These are phyloP conservation scores for Lepidopterella palustris DNA, from an alignment of 495 filamentous ascomycete genomes.

Conservation along the genomic window DNA sequence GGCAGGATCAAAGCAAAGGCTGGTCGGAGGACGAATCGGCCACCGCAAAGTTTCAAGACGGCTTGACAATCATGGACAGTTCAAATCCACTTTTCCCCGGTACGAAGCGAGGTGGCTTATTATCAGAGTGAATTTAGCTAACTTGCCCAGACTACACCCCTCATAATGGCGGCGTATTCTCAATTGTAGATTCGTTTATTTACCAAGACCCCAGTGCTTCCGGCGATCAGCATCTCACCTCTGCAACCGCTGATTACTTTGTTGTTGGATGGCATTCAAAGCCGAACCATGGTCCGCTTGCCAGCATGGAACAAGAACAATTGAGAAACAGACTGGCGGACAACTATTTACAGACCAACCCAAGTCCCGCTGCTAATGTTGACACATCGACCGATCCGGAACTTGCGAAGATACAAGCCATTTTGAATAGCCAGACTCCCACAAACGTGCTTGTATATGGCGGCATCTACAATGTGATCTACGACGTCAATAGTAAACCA, in stretches of 20 bases:
- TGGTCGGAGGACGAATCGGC: not conserved
- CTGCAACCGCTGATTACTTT: slow-evolving; percentile 42
- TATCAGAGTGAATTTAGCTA: not conserved
- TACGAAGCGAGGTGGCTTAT: slow-evolving; percentile 4
- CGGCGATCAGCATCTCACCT: not conserved
- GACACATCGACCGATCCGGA: not conserved
- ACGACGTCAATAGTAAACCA: slow-evolving; percentile 23
- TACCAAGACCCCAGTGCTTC: too few relatives aligned
- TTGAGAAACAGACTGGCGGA: not conserved
- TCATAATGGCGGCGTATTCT: slow-evolving; percentile 48
- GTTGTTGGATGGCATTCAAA: slow-evolving; percentile 48
- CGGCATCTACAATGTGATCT: slow-evolving; percentile 43
- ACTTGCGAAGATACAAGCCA: slow-evolving; percentile 10
- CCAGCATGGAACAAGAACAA: not conserved
- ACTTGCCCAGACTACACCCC: slow-evolving; percentile 39
- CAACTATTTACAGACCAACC: not conserved
- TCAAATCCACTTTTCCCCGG: slow-evolving; percentile 43
- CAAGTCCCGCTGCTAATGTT: too few relatives aligned
- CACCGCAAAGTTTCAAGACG: slow-evolving; percentile 11
- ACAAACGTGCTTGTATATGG: too few relatives aligned
- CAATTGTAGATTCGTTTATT: slow-evolving; percentile 42
- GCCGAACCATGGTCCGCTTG: slow-evolving; percentile 7
- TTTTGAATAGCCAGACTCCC: too few relatives aligned
- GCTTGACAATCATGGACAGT: slow-evolving; percentile 36
- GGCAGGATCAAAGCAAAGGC: slow-evolving; percentile 5